Evolutionary conservation across 106 monocot species (phyloP), one percentile per base, ranked within the genome.

Genomic region (Dactylorhiza incarnata): DNA sequence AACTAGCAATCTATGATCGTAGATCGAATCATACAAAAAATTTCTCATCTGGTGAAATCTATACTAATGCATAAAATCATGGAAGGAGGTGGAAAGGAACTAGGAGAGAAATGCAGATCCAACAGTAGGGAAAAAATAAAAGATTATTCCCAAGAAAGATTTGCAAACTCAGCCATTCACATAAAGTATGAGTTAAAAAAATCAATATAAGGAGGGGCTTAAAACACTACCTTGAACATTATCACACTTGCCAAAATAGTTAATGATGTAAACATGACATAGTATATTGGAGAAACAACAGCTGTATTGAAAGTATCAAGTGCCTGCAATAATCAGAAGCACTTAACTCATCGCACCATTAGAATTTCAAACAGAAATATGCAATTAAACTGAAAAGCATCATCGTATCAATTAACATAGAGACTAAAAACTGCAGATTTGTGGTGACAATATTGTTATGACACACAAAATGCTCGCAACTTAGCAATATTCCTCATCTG

Each of bases 251-350:
- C 89, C 82, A 86, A 37, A 80, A 86, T 86, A 37, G 89, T 89
- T 12, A 86, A 76, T 44, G 89, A 68, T 61, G 89, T 86, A 75
- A 89, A 86, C 89, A 86, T 86, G 79, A 84, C 86, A 37, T 81
- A 89, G 37, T 89, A 89, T 86, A 89, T 84, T 43, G 89, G 89
- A 25, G 86, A 86, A 44, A 89, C 89, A 62, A 86, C 86, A 29
- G 89, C 86, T 76, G 88, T 89, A 74, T 89, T 89, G 69, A 89
- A 89, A 7, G 83, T 89, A 76, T 89, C 89, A 73, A 89, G 79
- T 73, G 89, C 89, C 89, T 89, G 84, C 79, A 74, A 59, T 29
- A 66, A 26, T 69, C 43, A 69, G 2, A 69, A 7, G 69, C 45
- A 69, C 5, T 45, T 69, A 69, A 45, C 7, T 69, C 43, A 9